Evolutionary conservation across 306 rosid species (phyloP).

Genomic region (Cotoneaster glaucophyllus): DNA sequence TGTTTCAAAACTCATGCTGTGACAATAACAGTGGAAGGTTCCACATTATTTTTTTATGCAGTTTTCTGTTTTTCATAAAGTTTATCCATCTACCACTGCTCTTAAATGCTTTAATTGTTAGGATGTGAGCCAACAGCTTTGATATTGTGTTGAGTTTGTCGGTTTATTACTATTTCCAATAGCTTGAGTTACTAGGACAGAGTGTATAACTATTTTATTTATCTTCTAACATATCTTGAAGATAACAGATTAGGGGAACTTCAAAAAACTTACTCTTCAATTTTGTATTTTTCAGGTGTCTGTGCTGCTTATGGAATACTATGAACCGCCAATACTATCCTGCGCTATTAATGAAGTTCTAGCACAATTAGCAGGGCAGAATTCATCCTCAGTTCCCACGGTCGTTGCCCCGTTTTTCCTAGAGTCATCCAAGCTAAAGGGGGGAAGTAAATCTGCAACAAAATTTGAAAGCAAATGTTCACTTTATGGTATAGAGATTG

Average conservation of each 20-base stretch:
- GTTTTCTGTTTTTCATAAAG: background rate
- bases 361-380: constrained; percentile 29
- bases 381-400: constrained; percentile 38
- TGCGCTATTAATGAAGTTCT: constrained; percentile 73
- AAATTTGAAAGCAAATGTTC: constrained; percentile 21
- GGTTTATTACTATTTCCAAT: background rate
- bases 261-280: background rate
- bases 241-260: background rate
- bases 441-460: constrained; percentile 32
- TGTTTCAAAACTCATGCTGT: background rate
- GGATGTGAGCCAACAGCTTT: background rate
- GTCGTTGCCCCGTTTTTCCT: constrained; percentile 54
- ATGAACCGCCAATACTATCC: constrained; percentile 63
- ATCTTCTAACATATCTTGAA: background rate
- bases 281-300: constrained; percentile 47
- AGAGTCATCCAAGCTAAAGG: constrained; percentile 52
- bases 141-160: background rate
- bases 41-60: too few species aligned
- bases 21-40: background rate
- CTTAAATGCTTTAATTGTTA: background rate
- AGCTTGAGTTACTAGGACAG: background rate
- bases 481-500: constrained; percentile 43
- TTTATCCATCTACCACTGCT: background rate
- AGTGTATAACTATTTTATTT: background rate
- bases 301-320: constrained; percentile 49